Evolutionary conservation across 306 rosid species (phyloP), one percentile per base, ranked within the genome.

Genomic region (Trifolium repens): DNA sequence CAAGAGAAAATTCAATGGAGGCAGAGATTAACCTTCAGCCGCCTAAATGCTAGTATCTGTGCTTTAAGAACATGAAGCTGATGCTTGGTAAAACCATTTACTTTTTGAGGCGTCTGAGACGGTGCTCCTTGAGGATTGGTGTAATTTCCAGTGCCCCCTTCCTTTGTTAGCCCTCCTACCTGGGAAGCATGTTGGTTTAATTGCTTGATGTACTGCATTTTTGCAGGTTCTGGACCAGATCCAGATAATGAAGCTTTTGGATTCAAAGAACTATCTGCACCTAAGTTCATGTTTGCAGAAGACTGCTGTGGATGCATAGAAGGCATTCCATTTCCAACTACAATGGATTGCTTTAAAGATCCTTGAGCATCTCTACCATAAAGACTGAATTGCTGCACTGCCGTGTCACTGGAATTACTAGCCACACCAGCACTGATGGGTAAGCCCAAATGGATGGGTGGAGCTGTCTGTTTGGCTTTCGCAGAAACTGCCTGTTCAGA

Each of bases 11-110:
- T 8, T 14, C 42, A 61, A 61, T 61, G 16, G 19, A 61, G 44
- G 75, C 10, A 76, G 43, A 82, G 43, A 52, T 75, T 55, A 75
- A 94, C 98, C 98, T 94, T 94, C 71, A 91, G 81, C 77, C 97
- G 94, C 90, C 97, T 87, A 79, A 94, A 92, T 74, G 98, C 98
- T 59, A 94, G 84, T 77, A 94, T 94, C 71, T 94, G 98, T 65
- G 98, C 98, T 84, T 94, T 94, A 64, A 94, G 97, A 79, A 91
- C 98, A 67, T 94, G 98, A 55, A 90, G 84, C 83, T 91, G 98
- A 78, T 87, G 93, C 85, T 89, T 91, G 79, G 97, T 87, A 85
- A 94, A 94, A 39, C 86, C 93, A 79, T 54, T 65, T 68, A 67
- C 78, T 66, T 87, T 89, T 68, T 90, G 96, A 79, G 88, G 81